Evolutionary conservation across 805 yeast genomes (phyloP).

Genomic region (Ogataea nonfermentans): DNA sequence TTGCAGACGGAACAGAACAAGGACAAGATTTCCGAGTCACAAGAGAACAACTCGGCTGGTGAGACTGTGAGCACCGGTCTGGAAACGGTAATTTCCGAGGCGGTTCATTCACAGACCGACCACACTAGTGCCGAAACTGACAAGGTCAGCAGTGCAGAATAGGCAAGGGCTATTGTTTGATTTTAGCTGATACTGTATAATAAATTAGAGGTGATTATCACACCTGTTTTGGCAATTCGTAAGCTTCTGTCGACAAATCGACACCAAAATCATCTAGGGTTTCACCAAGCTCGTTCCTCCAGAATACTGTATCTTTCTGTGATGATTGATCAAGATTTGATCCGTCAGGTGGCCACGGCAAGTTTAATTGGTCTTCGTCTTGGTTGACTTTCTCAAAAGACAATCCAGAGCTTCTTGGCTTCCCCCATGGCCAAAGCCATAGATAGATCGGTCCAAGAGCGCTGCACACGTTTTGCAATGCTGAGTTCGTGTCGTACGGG

Average conservation of each 20-base stretch:
- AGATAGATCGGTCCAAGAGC: conserved; percentile 60
- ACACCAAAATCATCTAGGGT: conserved; percentile 83
- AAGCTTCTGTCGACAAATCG: conserved; percentile 60
- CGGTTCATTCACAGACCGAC: conserved; percentile 12
- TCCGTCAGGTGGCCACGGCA: conserved; percentile 96
- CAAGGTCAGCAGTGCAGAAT: conserved; percentile 6
- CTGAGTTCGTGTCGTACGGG: conserved; percentile 73
- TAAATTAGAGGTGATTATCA: conserved; percentile 6
- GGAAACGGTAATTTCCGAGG: conserved; percentile 18
- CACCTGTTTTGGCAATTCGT: conserved; percentile 15
- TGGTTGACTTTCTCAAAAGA: conserved; percentile 55
- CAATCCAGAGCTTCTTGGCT: conserved; percentile 59
- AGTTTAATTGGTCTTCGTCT: conserved; percentile 55
- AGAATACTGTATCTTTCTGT: conserved; percentile 29
- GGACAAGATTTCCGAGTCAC: conserved; percentile 21
- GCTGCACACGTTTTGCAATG: conserved; percentile 49
- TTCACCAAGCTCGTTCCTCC: conserved; percentile 86
- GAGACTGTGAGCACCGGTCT: conserved; percentile 16
- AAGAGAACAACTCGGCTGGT: conserved; percentile 11
- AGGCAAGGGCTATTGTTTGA: conserved; percentile 1
- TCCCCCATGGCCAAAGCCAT: conserved; percentile 75
- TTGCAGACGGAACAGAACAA: conserved; percentile 17
- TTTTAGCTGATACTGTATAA: conserved; percentile 6
- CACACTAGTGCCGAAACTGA: conserved; percentile 13
- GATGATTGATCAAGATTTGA: conserved; percentile 26